phyloP scores from a whole-genome alignment of 495 filamentous ascomycete genomes.

The Neohortaea acidophila region DNA sequence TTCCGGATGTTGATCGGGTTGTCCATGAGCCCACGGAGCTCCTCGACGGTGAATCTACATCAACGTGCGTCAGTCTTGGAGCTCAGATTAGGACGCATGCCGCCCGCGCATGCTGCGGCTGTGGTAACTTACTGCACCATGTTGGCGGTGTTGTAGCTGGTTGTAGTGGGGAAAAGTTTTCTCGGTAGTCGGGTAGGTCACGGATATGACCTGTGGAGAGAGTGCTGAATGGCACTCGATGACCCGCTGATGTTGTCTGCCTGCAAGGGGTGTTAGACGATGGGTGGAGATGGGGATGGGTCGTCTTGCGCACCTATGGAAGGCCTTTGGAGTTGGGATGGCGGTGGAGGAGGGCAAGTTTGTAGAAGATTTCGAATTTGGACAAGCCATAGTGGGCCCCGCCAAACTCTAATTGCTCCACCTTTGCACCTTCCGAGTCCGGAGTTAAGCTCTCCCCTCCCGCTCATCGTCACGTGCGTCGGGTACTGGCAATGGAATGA shows the following conservation, averaged over 20 bases:
- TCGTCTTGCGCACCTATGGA: slow-evolving; percentile 3
- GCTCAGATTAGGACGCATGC: neutral
- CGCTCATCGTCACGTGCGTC: too few relatives aligned
- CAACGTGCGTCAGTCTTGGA: slow-evolving; percentile 7
- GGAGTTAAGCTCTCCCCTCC: too few relatives aligned
- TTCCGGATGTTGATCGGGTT: slow-evolving; percentile 93
- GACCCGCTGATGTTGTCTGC: slow-evolving; percentile 14
- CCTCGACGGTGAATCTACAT: slow-evolving; percentile 91
- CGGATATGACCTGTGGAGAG: too few relatives aligned
- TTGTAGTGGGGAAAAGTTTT: slow-evolving; percentile 7
- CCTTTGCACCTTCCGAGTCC: too few relatives aligned
- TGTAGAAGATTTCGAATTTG: neutral
- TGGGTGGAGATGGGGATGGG: neutral
- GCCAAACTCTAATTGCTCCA: too few relatives aligned
- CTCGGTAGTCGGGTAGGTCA: too few relatives aligned
- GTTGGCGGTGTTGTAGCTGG: slow-evolving; percentile 55
- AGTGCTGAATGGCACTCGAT: slow-evolving; percentile 13
- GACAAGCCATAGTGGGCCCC: neutral
- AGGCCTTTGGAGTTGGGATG: slow-evolving; percentile 3
- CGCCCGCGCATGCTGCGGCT: neutral
- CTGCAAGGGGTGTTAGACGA: slow-evolving; percentile 4
- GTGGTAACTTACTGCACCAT: slow-evolving; percentile 93
- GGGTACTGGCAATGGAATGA: too few relatives aligned
- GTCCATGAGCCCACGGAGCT: slow-evolving; percentile 96
- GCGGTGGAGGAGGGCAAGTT: slow-evolving; percentile 2